Conservation (phyloP, 257 asterid genomes). For the Solanum peruvianum region DNA sequence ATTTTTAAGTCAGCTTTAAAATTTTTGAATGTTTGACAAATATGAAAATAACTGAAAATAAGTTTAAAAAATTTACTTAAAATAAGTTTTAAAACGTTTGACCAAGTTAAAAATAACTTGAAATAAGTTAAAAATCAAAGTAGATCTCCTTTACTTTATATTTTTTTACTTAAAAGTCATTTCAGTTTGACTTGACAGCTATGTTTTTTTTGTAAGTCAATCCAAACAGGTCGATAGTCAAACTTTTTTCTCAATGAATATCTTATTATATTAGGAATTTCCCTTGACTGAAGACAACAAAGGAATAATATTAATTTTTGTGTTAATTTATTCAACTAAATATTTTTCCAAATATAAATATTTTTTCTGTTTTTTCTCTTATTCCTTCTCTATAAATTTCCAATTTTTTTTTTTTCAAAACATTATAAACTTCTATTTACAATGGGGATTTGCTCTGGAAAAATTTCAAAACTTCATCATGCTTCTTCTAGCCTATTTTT, state of each 20-base stretch:
- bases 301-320: not conserved
- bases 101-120: no score
- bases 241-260: not conserved
- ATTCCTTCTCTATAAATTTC: not conserved
- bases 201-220: no score
- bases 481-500: conserved; percentile 69
- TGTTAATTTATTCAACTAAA: not conserved
- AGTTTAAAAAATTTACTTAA: no score
- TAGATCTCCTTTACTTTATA: no score
- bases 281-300: not conserved
- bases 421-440: not conserved
- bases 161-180: no score
- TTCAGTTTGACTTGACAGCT: no score
- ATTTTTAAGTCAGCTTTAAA: no score
- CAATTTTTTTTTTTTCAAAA: not conserved
- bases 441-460: conserved; percentile 72
- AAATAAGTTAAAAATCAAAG: no score
- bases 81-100: no score
- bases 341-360: not conserved
- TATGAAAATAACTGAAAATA: no score
- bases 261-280: not conserved
- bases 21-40: no score
- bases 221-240: not conserved
- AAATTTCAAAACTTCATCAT: conserved; percentile 58
- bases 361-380: not conserved